Evolutionary conservation across 1,139 yeast genomes (phyloP), one percentile per base, ranked within the genome.

Genomic region (Hansenula sp.): DNA sequence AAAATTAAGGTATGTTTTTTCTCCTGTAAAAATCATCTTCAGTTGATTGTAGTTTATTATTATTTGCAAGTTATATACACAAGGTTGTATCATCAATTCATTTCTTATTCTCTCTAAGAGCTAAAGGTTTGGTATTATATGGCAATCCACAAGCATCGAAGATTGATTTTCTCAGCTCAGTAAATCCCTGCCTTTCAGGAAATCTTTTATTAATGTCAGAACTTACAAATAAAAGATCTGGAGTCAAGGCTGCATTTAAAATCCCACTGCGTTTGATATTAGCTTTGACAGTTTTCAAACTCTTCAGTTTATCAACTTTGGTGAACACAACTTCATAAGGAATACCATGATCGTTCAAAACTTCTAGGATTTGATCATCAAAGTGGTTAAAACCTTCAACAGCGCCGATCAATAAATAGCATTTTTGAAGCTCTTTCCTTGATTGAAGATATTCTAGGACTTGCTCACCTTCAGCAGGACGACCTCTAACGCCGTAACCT

Each of bases 251-350:
- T 5, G 57, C 41, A 4, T 55, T 43, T 7, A 46, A 29, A 2
- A 61, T 54, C 0, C 57, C 58, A 4, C 65, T 55, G 1, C 58
- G 53, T 8, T 56, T 52, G 6, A 72, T 51, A 17, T 61, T 50
- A 15, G 17, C 53, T 33, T 40, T 57, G 46, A 37, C 70, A 40
- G 33, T 54, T 46, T 35, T 47, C 34, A 12, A 46, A 36, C 42
- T 44, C 47, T n/a, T 44, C 57, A 81, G 57, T 45, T 74, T 73
- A 58, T 88, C 96, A 39, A 81, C 75, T 58, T 89, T 89, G 21
- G 96, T 89, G 59, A 87, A 77, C 0, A 89, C 75, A 5, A 89
- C 62, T 50, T 86, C 93, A 65, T 84, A 86, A 0, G 86, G 79
- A 2, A 82, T 69, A 0, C 93, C 95, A 41, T 65, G 57, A 2